phyloP scores from a whole-genome alignment of 371 early-diverging fungal genomes.

The Haplosporangium sp. region DNA sequence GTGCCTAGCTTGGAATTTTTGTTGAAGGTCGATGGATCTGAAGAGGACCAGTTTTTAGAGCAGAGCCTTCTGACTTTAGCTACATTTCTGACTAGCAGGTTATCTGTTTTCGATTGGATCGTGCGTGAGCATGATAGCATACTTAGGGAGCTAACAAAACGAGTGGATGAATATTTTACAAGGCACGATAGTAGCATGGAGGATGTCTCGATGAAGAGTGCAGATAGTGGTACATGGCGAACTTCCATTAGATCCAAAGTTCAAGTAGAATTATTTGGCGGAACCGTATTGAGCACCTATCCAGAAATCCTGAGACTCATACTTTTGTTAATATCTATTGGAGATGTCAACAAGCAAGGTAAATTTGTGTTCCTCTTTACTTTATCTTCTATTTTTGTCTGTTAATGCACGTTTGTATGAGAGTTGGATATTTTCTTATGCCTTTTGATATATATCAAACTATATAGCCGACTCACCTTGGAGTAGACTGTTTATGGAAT shows the following conservation, averaged over 20 bases:
- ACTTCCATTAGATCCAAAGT: conserved; percentile 19
- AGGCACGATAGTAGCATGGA: conserved; percentile 33
- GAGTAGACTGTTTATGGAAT: conserved; percentile 26
- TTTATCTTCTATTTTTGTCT: too few species aligned
- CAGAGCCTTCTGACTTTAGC: conserved; percentile 33
- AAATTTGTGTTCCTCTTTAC: too few species aligned
- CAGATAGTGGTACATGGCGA: background rate
- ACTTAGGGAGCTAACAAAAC: conserved; percentile 16
- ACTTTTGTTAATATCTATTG: conserved; percentile 23
- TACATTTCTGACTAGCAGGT: conserved; percentile 18
- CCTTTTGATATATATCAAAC: background rate
- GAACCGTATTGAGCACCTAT: conserved; percentile 19
- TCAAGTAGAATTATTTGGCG: conserved; percentile 23
- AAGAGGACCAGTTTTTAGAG: conserved; percentile 22
- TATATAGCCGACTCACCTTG: conserved; percentile 30
- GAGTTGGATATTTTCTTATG: background rate
- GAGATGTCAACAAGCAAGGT: conserved; percentile 39
- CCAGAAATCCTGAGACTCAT: conserved; percentile 38
- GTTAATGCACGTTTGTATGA: background rate
- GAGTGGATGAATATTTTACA: conserved; percentile 25
- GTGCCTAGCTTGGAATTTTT: conserved; percentile 28
- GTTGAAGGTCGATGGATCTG: conserved; percentile 25
- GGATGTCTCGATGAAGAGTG: conserved; percentile 14
- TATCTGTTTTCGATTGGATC: conserved; percentile 43
- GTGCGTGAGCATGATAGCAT: conserved; percentile 21